Evolutionary conservation across 208 protist species (phyloP).

Genomic region (Crithidia fasciculata): DNA sequence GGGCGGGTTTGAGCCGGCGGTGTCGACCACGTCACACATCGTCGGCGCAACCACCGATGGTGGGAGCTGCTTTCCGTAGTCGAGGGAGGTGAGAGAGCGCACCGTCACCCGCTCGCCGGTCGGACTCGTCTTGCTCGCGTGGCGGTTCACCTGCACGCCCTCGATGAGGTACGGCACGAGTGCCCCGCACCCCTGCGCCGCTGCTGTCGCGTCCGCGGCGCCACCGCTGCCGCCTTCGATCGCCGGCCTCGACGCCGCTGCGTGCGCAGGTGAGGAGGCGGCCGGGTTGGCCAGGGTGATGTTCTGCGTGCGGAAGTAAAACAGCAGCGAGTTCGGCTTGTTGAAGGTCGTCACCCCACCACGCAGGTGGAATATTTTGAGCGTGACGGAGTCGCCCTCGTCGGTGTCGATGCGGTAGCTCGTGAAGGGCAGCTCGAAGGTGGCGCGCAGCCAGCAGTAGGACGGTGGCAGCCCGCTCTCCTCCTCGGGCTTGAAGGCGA

Average conservation of each 20-base stretch:
- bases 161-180: conserved; percentile 38
- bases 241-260: not conserved
- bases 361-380: conserved; percentile 64
- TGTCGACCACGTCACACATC: conserved; percentile 30
- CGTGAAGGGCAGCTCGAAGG: conserved; percentile 61
- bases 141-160: conserved; percentile 22
- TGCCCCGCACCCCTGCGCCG: conserved; percentile 9
- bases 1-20: conserved; percentile 1
- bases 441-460: conserved; percentile 73
- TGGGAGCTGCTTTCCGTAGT: conserved; percentile 22
- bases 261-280: not conserved
- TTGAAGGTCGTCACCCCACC: conserved; percentile 61
- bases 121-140: conserved; percentile 13
- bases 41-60: conserved; percentile 11
- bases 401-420: conserved; percentile 59
- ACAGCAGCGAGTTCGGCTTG: conserved; percentile 48
- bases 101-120: conserved; percentile 19
- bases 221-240: not conserved
- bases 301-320: conserved; percentile 71
- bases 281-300: conserved; percentile 71
- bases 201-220: not conserved
- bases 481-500: conserved; percentile 17
- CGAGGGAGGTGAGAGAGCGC: conserved; percentile 16
- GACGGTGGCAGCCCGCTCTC: conserved; percentile 50
- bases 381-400: conserved; percentile 42